Evolutionary conservation across 116 monocot species (phyloP).

Genomic region (Cymodocea nodosa): DNA sequence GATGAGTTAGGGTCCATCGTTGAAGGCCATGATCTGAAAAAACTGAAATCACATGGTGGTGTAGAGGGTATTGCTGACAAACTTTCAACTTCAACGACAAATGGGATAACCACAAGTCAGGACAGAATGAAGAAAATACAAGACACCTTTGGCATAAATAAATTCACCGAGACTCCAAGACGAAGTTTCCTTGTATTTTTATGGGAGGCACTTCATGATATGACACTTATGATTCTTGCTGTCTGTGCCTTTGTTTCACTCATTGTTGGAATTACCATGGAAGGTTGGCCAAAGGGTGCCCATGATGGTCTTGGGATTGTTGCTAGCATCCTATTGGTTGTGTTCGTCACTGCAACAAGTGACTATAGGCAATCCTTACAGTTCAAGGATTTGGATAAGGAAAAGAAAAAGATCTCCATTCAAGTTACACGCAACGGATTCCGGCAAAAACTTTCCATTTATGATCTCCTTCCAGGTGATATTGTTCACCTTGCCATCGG

Average conservation of each 20-base stretch:
- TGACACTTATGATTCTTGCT: constrained; percentile 44
- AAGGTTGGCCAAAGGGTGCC: constrained; percentile 60
- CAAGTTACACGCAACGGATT: constrained; percentile 59
- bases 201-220: constrained; percentile 53
- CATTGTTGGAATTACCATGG: constrained; percentile 32
- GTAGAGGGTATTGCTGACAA: constrained; percentile 34
- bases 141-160: constrained; percentile 35
- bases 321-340: constrained; percentile 53
- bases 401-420: constrained; percentile 63
- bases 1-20: constrained; percentile 43
- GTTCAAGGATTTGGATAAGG: constrained; percentile 79
- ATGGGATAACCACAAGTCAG: constrained; percentile 23
- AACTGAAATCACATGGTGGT: constrained; percentile 28
- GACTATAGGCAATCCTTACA: constrained; percentile 71
- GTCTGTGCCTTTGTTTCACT: constrained; percentile 33
- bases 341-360: constrained; percentile 68
- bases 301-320: constrained; percentile 56
- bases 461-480: constrained; percentile 72
- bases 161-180: constrained; percentile 29
- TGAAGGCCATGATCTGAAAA: constrained; percentile 45
- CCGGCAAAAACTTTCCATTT: constrained; percentile 56
- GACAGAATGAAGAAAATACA: constrained; percentile 20
- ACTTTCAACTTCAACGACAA: constrained; percentile 25
- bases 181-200: constrained; percentile 40
- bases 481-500: constrained; percentile 65